These are phyloP conservation scores for Gossypium turneri DNA, from an alignment of 345 rosid species.

Conservation along the genomic window DNA sequence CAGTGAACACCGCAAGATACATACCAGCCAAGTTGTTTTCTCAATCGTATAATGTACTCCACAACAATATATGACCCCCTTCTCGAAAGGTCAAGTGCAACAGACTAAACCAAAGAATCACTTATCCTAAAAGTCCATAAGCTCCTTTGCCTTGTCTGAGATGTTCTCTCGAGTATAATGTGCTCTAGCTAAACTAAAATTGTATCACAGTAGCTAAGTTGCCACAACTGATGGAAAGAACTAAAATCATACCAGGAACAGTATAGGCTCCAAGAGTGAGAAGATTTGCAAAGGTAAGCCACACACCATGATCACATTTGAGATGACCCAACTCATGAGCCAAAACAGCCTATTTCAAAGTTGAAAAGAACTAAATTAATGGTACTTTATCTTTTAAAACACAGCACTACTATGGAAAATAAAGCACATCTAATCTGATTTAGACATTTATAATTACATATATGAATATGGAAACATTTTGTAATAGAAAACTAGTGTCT, in stretches of 20 bases:
- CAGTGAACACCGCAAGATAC: neutral
- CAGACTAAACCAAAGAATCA: neutral
- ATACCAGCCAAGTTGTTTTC: neutral
- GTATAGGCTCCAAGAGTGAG: constrained; percentile 91
- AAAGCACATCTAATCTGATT: neutral
- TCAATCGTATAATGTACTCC: neutral
- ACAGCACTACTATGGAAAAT: neutral
- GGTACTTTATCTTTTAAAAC: constrained; percentile 14
- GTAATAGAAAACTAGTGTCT: neutral
- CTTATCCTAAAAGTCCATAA: neutral
- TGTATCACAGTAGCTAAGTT: neutral
- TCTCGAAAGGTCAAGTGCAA: constrained; percentile 8
- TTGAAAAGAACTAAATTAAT: constrained; percentile 19
- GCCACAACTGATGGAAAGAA: constrained; percentile 4
- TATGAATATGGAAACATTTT: neutral
- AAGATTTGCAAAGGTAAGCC: constrained; percentile 95
- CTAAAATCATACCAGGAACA: constrained; percentile 68
- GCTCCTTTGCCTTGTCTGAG: neutral
- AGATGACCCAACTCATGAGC: constrained; percentile 97
- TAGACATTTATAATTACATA: neutral
- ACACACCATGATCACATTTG: constrained; percentile 93
- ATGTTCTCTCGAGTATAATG: neutral
- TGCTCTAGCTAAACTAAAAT: neutral
- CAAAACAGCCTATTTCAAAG: constrained; percentile 67
- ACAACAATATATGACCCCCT: neutral